Conservation (phyloP, 495 filamentous ascomycete genomes). For the Neurospora sp. region DNA sequence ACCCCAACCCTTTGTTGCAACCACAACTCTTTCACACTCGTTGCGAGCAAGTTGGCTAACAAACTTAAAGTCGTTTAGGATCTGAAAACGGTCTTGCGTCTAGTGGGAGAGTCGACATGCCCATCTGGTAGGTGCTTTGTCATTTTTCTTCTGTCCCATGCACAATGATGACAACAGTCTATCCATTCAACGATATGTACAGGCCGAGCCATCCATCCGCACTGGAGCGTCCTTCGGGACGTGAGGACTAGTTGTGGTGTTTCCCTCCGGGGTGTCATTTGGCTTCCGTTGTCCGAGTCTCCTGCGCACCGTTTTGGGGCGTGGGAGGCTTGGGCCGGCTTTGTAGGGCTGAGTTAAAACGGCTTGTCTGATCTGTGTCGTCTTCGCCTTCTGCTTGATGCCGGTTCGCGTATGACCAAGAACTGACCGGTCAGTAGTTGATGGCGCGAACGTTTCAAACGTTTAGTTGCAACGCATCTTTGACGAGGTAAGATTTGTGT, state of each 20-base stretch:
- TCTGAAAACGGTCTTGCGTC: not conserved
- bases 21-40: not conserved
- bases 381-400: not conserved
- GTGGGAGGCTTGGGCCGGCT: slow-evolving; percentile 27
- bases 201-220: slow-evolving; percentile 66
- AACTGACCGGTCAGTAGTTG: not conserved
- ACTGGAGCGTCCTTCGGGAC: slow-evolving; percentile 54
- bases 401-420: not conserved
- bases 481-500: not conserved
- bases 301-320: slow-evolving; percentile 34
- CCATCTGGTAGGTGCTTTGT: not conserved
- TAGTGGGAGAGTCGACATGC: slow-evolving; percentile 9
- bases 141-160: slow-evolving; percentile 3
- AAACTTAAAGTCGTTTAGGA: not conserved
- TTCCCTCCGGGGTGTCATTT: slow-evolving; percentile 37
- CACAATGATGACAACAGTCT: slow-evolving; percentile 90
- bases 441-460: not conserved
- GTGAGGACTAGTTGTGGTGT: slow-evolving; percentile 91
- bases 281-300: slow-evolving; percentile 33
- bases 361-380: slow-evolving; percentile 32
- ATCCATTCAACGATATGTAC: slow-evolving; percentile 96
- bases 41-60: not conserved
- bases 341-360: slow-evolving; percentile 41
- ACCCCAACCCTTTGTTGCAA: slow-evolving; percentile 3
- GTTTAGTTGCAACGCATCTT: not conserved